Evolutionary conservation across 805 yeast genomes (phyloP).

Genomic region (Ogataea polymorpha): DNA sequence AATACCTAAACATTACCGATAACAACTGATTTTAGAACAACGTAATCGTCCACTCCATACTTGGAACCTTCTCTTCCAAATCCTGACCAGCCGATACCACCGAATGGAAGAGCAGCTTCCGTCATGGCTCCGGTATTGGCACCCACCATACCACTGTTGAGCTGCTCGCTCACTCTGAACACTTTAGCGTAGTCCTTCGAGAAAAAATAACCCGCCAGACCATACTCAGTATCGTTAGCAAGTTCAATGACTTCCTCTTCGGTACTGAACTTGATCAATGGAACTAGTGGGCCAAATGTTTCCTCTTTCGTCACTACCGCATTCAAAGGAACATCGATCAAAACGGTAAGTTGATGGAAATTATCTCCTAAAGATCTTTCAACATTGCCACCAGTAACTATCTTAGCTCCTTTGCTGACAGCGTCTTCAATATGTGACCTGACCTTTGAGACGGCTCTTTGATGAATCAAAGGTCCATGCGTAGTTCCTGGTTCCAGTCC

Average conservation of each 20-base stretch:
- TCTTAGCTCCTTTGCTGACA: slow-evolving; percentile 56
- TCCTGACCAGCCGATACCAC: slow-evolving; percentile 77
- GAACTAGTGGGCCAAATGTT: slow-evolving; percentile 80
- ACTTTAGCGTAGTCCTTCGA: slow-evolving; percentile 53
- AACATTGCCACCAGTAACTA: slow-evolving; percentile 58
- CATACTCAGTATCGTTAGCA: slow-evolving; percentile 69
- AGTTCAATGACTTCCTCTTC: slow-evolving; percentile 58
- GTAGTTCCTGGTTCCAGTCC: slow-evolving; percentile 59
- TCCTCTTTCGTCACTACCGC: slow-evolving; percentile 66
- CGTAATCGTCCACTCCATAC: slow-evolving; percentile 73
- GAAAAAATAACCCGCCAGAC: slow-evolving; percentile 75
- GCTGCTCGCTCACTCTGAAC: slow-evolving; percentile 59
- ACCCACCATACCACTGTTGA: slow-evolving; percentile 81
- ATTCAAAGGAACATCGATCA: slow-evolving; percentile 54
- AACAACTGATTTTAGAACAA: slow-evolving; percentile 61
- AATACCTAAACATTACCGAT: slow-evolving; percentile 36
- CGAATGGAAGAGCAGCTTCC: slow-evolving; percentile 68
- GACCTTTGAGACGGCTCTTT: slow-evolving; percentile 60
- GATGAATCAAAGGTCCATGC: slow-evolving; percentile 75
- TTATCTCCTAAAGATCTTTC: slow-evolving; percentile 55
- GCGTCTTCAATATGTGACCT: slow-evolving; percentile 65
- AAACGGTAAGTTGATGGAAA: slow-evolving; percentile 67
- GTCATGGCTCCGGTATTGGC: slow-evolving; percentile 72
- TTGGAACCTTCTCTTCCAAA: slow-evolving; percentile 79
- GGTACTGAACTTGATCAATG: slow-evolving; percentile 59